Conservation (phyloP, 2,329 filamentous ascomycete species). For the Diplodia sapinea region DNA sequence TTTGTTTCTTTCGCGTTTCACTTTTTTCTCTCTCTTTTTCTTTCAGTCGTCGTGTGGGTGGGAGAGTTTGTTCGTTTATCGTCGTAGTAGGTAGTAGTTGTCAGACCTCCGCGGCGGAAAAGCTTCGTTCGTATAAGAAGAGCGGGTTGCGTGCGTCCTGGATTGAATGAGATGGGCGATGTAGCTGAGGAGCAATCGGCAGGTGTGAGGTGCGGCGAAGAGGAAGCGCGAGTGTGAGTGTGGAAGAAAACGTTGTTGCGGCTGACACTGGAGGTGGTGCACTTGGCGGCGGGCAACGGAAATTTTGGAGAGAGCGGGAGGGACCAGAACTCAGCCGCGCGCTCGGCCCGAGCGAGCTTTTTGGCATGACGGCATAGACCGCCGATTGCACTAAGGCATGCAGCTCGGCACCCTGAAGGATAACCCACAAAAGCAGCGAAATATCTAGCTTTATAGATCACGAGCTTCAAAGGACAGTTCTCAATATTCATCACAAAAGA, state of each 20-base stretch:
- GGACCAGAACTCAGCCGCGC: background rate
- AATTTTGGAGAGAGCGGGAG: conserved; percentile 18
- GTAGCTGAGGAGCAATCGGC: background rate
- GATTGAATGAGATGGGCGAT: background rate
- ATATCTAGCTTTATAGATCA: background rate
- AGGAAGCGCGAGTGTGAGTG: background rate
- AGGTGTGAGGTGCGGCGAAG: background rate
- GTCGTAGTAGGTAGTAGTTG: background rate
- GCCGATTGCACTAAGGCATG: no score
- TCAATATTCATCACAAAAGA: background rate
- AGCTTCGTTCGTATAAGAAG: background rate
- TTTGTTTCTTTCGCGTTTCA: no score
- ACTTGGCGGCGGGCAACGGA: background rate
- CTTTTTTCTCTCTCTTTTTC: no score
- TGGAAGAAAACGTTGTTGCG: background rate
- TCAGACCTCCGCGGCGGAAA: background rate
- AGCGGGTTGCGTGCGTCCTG: background rate
- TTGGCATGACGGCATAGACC: conserved; percentile 20
- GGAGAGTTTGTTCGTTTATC: background rate
- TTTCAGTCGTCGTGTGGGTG: background rate
- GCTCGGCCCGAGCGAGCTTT: conserved; percentile 13
- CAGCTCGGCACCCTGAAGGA: background rate
- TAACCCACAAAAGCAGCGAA: background rate
- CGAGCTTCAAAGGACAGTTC: background rate
- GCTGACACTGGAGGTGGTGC: background rate